Evolutionary conservation across 805 yeast genomes (phyloP).

Genomic region (Kuraishia ogatae): DNA sequence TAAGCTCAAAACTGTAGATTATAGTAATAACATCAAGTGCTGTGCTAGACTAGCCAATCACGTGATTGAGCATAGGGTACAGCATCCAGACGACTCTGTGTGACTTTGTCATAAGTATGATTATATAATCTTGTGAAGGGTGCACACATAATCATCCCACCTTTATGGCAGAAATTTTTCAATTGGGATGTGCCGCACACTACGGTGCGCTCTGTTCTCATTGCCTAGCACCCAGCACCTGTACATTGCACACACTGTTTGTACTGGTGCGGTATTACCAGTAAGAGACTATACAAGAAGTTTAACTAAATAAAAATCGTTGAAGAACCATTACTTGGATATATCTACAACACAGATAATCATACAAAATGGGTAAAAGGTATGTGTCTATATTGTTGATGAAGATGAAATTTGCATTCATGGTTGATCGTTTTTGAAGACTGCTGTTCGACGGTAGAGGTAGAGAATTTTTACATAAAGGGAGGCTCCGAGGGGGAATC

Average conservation of each 20-base stretch:
- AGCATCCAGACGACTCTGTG: not conserved
- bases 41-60: not conserved
- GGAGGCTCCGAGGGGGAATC: not conserved
- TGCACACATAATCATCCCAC: not conserved
- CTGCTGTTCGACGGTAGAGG: not conserved
- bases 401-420: not conserved
- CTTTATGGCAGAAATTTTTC: not conserved
- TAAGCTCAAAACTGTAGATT: no score
- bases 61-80: not conserved
- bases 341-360: constrained; percentile 7
- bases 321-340: not conserved
- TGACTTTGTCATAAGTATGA: not conserved
- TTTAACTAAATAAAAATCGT: not conserved
- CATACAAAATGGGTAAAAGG: constrained; percentile 42
- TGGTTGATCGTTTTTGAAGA: not conserved
- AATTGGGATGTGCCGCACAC: not conserved
- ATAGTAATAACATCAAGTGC: no score
- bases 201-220: not conserved
- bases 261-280: not conserved
- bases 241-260: not conserved
- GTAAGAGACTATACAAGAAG: not conserved
- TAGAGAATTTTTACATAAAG: not conserved
- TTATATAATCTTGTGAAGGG: no score
- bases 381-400: constrained; percentile 17
- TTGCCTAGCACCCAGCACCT: not conserved